phyloP scores from a whole-genome alignment of 78 protist species.

The Blattamonas nauphoetae region DNA sequence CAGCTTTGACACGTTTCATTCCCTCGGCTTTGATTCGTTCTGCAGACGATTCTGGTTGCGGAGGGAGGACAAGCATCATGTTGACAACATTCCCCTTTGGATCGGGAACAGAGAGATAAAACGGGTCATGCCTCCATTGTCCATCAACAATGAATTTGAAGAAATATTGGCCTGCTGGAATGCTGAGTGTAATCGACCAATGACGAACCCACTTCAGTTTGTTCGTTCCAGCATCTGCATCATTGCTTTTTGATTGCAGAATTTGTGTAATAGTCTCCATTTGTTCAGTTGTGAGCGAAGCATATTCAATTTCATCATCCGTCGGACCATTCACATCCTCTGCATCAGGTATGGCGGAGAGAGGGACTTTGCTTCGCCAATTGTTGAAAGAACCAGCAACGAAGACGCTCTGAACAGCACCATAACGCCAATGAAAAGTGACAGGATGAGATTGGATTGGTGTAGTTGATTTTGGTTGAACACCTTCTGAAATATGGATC shows the following conservation, averaged over 20 bases:
- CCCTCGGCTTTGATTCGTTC: too few species aligned
- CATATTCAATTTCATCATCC: not conserved
- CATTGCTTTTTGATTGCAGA: not conserved
- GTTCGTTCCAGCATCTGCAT: not conserved
- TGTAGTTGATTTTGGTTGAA: too few species aligned
- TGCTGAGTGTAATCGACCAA: not conserved
- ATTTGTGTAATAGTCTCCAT: not conserved
- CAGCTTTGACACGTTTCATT: too few species aligned
- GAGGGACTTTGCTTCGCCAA: not conserved
- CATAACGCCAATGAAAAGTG: not conserved
- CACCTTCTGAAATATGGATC: too few species aligned
- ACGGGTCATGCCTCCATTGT: constrained; percentile 3
- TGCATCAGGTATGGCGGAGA: not conserved
- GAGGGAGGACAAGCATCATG: not conserved
- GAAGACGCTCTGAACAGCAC: not conserved
- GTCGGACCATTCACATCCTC: not conserved
- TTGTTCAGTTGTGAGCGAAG: not conserved
- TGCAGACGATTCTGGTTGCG: too few species aligned
- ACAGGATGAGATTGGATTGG: too few species aligned
- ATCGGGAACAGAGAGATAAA: not conserved
- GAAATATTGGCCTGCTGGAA: constrained; percentile 5
- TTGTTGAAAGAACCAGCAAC: not conserved
- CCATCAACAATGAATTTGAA: constrained; percentile 22
- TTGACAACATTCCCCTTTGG: constrained; percentile 11
- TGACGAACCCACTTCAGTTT: not conserved